Base-by-base conservation (phyloP, 2,329 filamentous ascomycete species). In the Calonectria pauciramosa region DNA sequence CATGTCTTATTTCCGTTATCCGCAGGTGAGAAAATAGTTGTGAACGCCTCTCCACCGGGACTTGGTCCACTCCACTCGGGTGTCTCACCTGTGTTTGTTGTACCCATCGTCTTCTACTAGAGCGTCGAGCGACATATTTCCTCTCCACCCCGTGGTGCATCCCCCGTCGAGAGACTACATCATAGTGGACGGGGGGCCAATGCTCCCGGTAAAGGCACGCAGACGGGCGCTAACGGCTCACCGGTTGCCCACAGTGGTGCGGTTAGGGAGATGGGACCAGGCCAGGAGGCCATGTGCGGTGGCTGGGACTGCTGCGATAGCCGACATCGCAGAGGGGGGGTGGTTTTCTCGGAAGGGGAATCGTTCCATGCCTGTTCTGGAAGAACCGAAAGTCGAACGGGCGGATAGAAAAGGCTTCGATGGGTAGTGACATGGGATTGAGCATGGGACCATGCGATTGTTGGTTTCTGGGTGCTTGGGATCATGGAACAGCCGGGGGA, bases 321-420 rank as follows among this genome's bases (percentile, higher is more conserved):
- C 71, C 71, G 71, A 73, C 71, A 70, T 73, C 59, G 66, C 71
- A 66, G 51, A 63, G 65, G 60, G 63, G 44, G 51, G 52, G 70
- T 72, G 54, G 36, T 38, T 59, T 38, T 18, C 51, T 63, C 16
- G 38, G 54, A n/a, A 28, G 38, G 38, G 67, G 49, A 77, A 76
- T 79, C 74, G 75, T 78, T 78, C 77, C 76, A 79, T 79, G 49
- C 76, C 70, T 30, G 75, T 78, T 80, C 78, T 80, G 76, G 78
- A 80, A 80, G 47, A 68, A 47, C 28, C 60, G 41, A 72, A 67
- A 65, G 72, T 70, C 63, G 65, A 68, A 72, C 59, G 69, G 47
- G 41, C 36, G 49, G 54, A 51, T 41, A 54, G 44, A 38, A n/a
- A 60, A 51, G 30, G 8, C 44, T 47, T 47, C 44, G 44, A 47